Percentiles rank a stretch among this genome's conserved stretches.
Conservation (phyloP, 2,329 filamentous ascomycete species). For the Trichoderma hamatum region DNA sequence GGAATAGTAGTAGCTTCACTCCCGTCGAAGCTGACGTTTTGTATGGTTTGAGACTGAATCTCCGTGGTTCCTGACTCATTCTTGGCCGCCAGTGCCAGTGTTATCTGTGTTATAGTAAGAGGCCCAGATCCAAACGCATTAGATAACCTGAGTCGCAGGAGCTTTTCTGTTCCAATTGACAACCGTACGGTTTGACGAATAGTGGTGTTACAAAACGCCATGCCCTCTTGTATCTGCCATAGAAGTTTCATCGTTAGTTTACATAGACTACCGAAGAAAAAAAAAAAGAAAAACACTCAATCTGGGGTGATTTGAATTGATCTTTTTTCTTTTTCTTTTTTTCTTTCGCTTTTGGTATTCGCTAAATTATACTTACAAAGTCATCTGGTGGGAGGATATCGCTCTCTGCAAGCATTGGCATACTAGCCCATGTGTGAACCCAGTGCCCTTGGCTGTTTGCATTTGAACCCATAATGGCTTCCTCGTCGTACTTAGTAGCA, state of each 20-base stretch:
- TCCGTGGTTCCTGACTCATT: neutral
- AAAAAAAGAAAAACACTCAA: no score
- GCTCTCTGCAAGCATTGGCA: neutral
- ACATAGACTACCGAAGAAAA: no score
- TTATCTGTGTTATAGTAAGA: neutral
- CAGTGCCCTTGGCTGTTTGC: neutral
- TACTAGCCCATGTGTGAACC: slow-evolving; percentile 1
- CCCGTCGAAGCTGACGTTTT: neutral
- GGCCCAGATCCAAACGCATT: neutral
- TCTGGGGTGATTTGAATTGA: no score
- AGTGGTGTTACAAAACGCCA: neutral
- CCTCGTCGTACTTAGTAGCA: neutral
- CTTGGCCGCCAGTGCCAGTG: neutral
- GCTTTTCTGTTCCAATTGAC: neutral
- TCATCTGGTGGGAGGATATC: neutral
- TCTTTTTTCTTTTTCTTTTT: no score
- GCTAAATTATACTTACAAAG: neutral
- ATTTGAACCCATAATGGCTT: neutral
- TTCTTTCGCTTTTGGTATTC: no score
- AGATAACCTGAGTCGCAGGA: neutral
- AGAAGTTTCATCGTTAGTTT: neutral
- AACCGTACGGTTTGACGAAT: neutral
- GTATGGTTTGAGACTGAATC: neutral
- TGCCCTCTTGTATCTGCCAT: neutral
- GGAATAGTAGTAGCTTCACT: neutral